These are phyloP conservation scores for Alternaria sp. DNA, from an alignment of 2,329 filamentous ascomycete genomes.

Conservation along the genomic window DNA sequence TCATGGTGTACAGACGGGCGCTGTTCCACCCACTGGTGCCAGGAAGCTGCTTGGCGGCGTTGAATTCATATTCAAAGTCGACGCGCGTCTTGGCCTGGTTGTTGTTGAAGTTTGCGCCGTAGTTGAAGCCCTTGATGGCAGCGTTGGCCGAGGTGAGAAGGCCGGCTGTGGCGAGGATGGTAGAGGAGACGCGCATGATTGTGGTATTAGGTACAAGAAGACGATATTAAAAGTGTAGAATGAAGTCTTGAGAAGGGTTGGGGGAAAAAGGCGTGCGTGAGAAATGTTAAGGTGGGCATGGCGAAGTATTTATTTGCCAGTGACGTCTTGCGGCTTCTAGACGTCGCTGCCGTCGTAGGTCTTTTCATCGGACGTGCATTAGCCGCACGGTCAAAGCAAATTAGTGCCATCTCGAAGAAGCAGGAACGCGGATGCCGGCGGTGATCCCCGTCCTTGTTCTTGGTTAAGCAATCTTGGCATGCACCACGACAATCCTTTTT, in stretches of 20 bases:
- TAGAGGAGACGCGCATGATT: constrained; percentile 47
- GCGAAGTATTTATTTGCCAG: constrained; percentile 25
- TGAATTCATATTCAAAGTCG: constrained; percentile 77
- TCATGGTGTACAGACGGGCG: constrained; percentile 78
- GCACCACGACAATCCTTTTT: background rate
- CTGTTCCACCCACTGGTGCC: constrained; percentile 68
- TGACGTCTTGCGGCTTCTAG: constrained; percentile 26
- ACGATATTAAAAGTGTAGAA: constrained; percentile 17
- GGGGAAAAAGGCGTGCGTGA: constrained; percentile 5
- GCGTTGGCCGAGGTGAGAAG: constrained; percentile 52
- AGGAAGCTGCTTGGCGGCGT: constrained; percentile 67
- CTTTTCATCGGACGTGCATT: constrained; percentile 24
- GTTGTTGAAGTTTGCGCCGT: constrained; percentile 69
- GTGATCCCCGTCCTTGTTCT: background rate
- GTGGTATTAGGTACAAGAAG: constrained; percentile 5
- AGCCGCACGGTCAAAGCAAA: constrained; percentile 26
- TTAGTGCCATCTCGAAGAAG: constrained; percentile 19
- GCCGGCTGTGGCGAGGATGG: constrained; percentile 48
- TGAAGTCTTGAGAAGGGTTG: background rate
- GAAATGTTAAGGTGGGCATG: constrained; percentile 9
- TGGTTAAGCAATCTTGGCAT: constrained; percentile 1
- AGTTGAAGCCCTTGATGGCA: constrained; percentile 72
- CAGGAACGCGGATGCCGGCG: constrained; percentile 13
- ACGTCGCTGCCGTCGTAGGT: constrained; percentile 12
- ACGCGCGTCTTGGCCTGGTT: constrained; percentile 66